These are phyloP conservation scores for Tuber brumale DNA, from an alignment of 495 filamentous ascomycete genomes.

Conservation along the genomic window DNA sequence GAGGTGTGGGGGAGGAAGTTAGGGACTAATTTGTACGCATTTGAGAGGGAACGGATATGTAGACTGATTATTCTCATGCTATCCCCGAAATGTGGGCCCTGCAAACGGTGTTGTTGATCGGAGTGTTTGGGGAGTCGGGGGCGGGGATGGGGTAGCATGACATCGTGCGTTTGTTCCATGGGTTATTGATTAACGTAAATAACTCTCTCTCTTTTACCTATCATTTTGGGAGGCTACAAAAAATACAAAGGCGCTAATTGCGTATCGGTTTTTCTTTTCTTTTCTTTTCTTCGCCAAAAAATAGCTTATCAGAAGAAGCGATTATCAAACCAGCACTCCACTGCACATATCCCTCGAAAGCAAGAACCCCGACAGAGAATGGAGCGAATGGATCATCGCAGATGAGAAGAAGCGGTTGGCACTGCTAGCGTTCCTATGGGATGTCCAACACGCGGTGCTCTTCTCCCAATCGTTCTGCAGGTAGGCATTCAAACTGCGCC, in stretches of 20 bases:
- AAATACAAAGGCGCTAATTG: constrained; percentile 2
- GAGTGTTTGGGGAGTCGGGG: constrained; percentile 54
- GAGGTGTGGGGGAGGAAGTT: neutral
- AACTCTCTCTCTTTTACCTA: constrained; percentile 8
- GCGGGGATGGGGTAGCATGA: constrained; percentile 54
- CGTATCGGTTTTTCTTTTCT: neutral
- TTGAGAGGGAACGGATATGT: neutral
- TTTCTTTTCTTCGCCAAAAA: neutral
- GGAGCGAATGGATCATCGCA: constrained; percentile 49
- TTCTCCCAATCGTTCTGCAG: constrained; percentile 56
- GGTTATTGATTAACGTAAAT: constrained; percentile 50
- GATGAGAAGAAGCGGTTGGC: constrained; percentile 53
- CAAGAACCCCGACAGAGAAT: constrained; percentile 44
- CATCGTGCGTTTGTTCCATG: constrained; percentile 53
- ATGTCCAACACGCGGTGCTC: constrained; percentile 53
- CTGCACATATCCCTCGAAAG: constrained; percentile 25
- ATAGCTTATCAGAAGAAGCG: constrained; percentile 50
- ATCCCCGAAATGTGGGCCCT: constrained; percentile 52
- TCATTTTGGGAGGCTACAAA: neutral
- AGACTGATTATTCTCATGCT: constrained; percentile 29
- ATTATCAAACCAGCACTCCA: constrained; percentile 47
- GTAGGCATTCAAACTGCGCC: constrained; percentile 53
- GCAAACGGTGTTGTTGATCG: constrained; percentile 54
- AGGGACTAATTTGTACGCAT: neutral
- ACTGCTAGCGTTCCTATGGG: constrained; percentile 57